These are phyloP conservation scores for Schizopora paradoxa DNA, from an alignment of 1,284 basidiomycete genomes.

Conservation along the genomic window DNA sequence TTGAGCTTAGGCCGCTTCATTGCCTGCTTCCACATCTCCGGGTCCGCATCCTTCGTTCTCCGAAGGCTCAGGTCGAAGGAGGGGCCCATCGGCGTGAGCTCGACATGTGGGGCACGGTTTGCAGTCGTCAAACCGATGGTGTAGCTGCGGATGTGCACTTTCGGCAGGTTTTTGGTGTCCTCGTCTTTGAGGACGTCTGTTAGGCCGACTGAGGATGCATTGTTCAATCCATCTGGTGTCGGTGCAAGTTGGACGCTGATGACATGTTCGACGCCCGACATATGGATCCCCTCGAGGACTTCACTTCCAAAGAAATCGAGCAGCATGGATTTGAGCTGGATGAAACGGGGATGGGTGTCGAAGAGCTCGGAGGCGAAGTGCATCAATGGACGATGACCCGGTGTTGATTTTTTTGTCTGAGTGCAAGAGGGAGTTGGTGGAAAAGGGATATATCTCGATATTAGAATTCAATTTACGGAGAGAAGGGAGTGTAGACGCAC, in stretches of 20 bases:
- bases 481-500: conserved; percentile 39
- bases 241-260: conserved; percentile 83
- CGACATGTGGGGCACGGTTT: conserved; percentile 72
- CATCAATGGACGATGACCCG: conserved; percentile 90
- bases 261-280: conserved; percentile 86
- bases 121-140: conserved; percentile 72
- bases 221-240: conserved; percentile 46
- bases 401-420: conserved; percentile 81
- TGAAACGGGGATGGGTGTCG: conserved; percentile 84
- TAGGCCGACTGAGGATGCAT: conserved; percentile 31
- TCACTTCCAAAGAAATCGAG: conserved; percentile 90
- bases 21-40: conserved; percentile 77
- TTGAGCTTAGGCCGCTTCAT: conserved; percentile 83
- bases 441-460: neutral
- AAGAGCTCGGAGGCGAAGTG: conserved; percentile 95
- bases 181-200: conserved; percentile 30
- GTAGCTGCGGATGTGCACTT: conserved; percentile 88
- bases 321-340: conserved; percentile 90
- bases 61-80: conserved; percentile 82
- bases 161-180: conserved; percentile 55
- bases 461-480: neutral
- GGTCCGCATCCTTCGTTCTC: conserved; percentile 68
- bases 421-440: neutral
- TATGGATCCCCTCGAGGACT: conserved; percentile 77
- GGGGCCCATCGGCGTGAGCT: conserved; percentile 88